Conservation (phyloP, 768 basidiomycete species). For the Inosperma sp. region DNA sequence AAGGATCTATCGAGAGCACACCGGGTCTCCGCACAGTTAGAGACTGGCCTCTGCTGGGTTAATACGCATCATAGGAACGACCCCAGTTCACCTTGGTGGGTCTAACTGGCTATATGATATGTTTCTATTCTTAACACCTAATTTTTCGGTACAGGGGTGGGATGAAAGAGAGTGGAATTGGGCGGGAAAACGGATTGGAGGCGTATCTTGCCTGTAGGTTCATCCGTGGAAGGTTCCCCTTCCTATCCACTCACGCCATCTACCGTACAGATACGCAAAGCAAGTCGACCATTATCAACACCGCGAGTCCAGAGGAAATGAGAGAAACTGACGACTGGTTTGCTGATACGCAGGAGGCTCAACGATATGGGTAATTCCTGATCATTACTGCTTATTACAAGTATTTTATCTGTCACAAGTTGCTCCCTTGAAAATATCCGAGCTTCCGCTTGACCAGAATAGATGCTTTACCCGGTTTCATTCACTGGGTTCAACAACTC, state of each 20-base stretch:
- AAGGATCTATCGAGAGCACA: slow-evolving; percentile 69
- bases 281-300: slow-evolving; percentile 76
- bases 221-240: background rate
- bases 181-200: slow-evolving; percentile 81
- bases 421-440: too few relatives aligned
- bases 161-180: slow-evolving; percentile 87
- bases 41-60: slow-evolving; percentile 81
- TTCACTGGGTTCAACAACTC: too few relatives aligned
- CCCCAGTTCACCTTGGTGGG: slow-evolving; percentile 82
- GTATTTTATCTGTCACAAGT: background rate
- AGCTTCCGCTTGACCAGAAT: too few relatives aligned
- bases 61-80: slow-evolving; percentile 90
- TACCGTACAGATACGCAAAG: slow-evolving; percentile 75
- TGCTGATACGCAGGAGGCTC: slow-evolving; percentile 47
- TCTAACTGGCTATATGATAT: slow-evolving; percentile 2
- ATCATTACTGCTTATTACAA: background rate
- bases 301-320: slow-evolving; percentile 57
- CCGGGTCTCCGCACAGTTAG: slow-evolving; percentile 61
- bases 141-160: slow-evolving; percentile 57
- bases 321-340: slow-evolving; percentile 74
- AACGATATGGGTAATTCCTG: slow-evolving; percentile 56
- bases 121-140: background rate
- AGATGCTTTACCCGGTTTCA: too few relatives aligned
- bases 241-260: slow-evolving; percentile 1
- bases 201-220: slow-evolving; percentile 72